Evolutionary conservation across 495 filamentous ascomycete genomes (phyloP).

Genomic region (Cercophora samala): DNA sequence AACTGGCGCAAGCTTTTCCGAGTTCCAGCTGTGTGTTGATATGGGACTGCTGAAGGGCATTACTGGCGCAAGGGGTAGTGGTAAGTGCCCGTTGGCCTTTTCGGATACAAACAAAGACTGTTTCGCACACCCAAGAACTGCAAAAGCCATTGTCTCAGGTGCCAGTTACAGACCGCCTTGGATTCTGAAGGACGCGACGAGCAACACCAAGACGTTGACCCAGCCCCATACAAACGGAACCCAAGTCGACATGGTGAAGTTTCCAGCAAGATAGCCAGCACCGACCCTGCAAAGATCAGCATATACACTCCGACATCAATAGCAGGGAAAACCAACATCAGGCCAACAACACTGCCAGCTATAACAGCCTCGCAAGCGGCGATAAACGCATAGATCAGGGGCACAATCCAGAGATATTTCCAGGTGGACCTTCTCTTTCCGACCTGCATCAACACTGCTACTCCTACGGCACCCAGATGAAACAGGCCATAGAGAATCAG

Average conservation of each 20-base stretch:
- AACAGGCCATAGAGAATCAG: slow-evolving; percentile 63
- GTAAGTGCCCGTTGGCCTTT: not conserved
- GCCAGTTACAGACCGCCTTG: slow-evolving; percentile 70
- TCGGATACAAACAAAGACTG: not conserved
- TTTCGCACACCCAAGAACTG: not conserved
- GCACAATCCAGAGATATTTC: slow-evolving; percentile 73
- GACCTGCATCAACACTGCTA: slow-evolving; percentile 68
- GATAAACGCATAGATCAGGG: slow-evolving; percentile 68
- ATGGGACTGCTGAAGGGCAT: not conserved
- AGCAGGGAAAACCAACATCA: slow-evolving; percentile 62
- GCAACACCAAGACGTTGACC: slow-evolving; percentile 83
- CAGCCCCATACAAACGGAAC: slow-evolving; percentile 92
- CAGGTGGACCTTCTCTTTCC: slow-evolving; percentile 56
- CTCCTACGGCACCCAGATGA: slow-evolving; percentile 66
- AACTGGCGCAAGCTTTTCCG: not conserved
- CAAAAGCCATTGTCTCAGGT: not conserved
- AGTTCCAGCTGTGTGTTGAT: too few relatives aligned
- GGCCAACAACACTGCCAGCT: slow-evolving; percentile 83
- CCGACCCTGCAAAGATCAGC: slow-evolving; percentile 61
- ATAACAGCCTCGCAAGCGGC: slow-evolving; percentile 78
- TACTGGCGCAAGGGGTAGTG: not conserved
- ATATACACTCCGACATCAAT: not conserved
- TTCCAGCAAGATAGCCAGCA: slow-evolving; percentile 80
- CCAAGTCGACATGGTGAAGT: slow-evolving; percentile 95
- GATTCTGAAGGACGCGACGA: slow-evolving; percentile 90